Conservation (phyloP, 495 filamentous ascomycete genomes). For the Daldinia decipiens region DNA sequence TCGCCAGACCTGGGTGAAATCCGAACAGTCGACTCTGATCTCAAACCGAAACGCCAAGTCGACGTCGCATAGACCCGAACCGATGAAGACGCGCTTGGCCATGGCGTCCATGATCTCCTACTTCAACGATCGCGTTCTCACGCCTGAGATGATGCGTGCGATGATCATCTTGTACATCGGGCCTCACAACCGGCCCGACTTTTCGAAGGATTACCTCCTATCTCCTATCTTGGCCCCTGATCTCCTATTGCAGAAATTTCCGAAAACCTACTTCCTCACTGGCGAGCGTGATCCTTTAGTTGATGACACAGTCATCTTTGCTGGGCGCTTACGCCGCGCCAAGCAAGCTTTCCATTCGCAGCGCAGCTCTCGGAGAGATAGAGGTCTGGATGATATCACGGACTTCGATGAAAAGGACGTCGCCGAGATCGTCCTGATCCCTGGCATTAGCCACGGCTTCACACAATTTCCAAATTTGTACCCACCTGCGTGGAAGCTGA, state of each 20-base stretch:
- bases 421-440: slow-evolving; percentile 84
- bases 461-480: slow-evolving; percentile 88
- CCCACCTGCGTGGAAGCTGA: slow-evolving; percentile 85
- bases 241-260: slow-evolving; percentile 79
- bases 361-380: slow-evolving; percentile 31
- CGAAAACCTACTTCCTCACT: slow-evolving; percentile 91
- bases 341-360: slow-evolving; percentile 69
- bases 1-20: slow-evolving; percentile 51
- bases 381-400: slow-evolving; percentile 44
- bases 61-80: slow-evolving; percentile 64
- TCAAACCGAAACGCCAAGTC: slow-evolving; percentile 31
- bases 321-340: slow-evolving; percentile 82
- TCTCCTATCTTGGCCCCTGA: slow-evolving; percentile 92
- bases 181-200: slow-evolving; percentile 90
- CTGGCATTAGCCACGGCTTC: slow-evolving; percentile 91
- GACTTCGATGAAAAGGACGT: slow-evolving; percentile 79
- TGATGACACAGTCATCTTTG: slow-evolving; percentile 96
- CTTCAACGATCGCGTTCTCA: slow-evolving; percentile 93
- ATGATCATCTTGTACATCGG: slow-evolving; percentile 99
- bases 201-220: slow-evolving; percentile 87
- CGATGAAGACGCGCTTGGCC: slow-evolving; percentile 86
- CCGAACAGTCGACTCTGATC: slow-evolving; percentile 38
- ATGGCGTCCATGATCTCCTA: slow-evolving; percentile 97
- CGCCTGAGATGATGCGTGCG: slow-evolving; percentile 97
- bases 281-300: slow-evolving; percentile 95